Evolutionary conservation across 2,329 filamentous ascomycete genomes (phyloP), one percentile per base, ranked within the genome.

Genomic region (Chrysoporthe deuterocubensis): DNA sequence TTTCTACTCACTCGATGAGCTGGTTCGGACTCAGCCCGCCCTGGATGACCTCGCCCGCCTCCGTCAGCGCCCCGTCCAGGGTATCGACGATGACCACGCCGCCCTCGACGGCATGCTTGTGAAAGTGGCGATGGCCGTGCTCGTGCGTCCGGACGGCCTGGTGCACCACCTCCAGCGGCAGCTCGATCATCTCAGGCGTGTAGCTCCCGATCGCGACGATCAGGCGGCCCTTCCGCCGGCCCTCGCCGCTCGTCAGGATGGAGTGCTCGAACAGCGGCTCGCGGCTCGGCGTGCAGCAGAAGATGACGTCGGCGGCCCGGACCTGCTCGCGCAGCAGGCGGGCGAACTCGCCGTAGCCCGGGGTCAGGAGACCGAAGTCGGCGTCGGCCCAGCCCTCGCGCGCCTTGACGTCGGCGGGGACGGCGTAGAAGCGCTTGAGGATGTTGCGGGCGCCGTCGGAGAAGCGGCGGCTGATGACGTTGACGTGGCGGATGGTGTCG

Each of bases 1-100:
- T 32, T 0, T 34, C 37, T 7, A 81, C 85, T 78, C 75, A 88
- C 86, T 97, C 95, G 0, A 97, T 92, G 3, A 97, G 85, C 73
- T 96, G 90, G 58, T 89, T 85, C 0, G 92, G 89, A 32, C 84
- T 83, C 40, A 97, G 81, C 0, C 89, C 89, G 0, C 93, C 92
- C 71, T 93, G 88, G 11, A 96, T 90, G 60, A 98, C 83, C 81
- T 98, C 95, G 0, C 95, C 95, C 0, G 94, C 92, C 76, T 97
- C 93, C 73, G 90, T 89, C 56, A 97, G 77, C 58, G 91, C 94
- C 0, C 92, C 92, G 40, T 93, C 90, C 0, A 97, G 83, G 11
- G 91, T 94, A 75, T 93, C 91, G 5, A 93, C 91, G 5, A 92
- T 84, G 37, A 93, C 83, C 16, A 87, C 88, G 0, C 88, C 88